Evolutionary conservation across 345 rosid genomes (phyloP).

Genomic region (Stellera chamaejasme): DNA sequence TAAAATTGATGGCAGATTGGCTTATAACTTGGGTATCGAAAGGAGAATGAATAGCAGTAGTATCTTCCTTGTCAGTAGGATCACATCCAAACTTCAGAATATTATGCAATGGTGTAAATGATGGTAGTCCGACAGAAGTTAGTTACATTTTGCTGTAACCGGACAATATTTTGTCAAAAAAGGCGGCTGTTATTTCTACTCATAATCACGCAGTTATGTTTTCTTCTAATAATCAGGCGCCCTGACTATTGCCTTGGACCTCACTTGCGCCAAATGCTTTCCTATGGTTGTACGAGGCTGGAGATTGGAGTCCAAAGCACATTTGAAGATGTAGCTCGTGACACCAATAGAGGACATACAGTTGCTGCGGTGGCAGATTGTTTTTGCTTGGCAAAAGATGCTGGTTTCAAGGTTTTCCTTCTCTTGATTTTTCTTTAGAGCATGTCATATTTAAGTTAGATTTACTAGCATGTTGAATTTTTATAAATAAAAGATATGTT

Average conservation of each 20-base stretch:
- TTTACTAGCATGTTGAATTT: background rate
- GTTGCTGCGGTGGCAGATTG: slow-evolving; percentile 99
- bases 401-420: slow-evolving; percentile 80
- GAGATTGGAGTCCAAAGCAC: slow-evolving; percentile 99
- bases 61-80: too few species aligned
- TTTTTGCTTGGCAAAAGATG: slow-evolving; percentile 95
- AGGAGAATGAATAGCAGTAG: too few species aligned
- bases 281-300: slow-evolving; percentile 90
- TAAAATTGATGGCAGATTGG: too few species aligned
- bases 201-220: slow-evolving; percentile 11
- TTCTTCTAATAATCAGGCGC: slow-evolving; percentile 48
- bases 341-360: slow-evolving; percentile 96
- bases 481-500: background rate
- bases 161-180: too few species aligned
- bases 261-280: slow-evolving; percentile 93
- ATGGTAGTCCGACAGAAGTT: too few species aligned
- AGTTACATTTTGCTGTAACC: too few species aligned
- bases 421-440: background rate
- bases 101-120: too few species aligned
- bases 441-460: too few species aligned
- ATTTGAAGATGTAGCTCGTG: slow-evolving; percentile 96
- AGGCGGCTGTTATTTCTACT: slow-evolving; percentile 8
- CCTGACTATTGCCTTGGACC: slow-evolving; percentile 99
- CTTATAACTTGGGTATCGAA: too few species aligned
- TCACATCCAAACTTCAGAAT: too few species aligned